Evolutionary conservation across 768 basidiomycete species (phyloP).

Genomic region (Antrodiella citrinella): DNA sequence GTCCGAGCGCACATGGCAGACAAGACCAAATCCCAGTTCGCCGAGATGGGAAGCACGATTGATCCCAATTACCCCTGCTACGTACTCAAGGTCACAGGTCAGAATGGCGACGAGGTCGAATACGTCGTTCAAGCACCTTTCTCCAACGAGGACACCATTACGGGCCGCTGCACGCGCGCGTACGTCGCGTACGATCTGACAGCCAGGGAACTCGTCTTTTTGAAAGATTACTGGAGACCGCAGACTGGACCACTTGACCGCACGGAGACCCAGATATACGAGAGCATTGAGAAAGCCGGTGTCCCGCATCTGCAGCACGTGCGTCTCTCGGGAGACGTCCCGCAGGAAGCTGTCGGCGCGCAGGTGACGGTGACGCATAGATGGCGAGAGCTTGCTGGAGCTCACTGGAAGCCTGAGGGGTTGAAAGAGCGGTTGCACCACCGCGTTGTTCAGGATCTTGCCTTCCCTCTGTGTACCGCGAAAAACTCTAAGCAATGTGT

Average conservation of each 20-base stretch:
- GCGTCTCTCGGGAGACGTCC: not conserved
- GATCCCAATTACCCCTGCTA: not conserved
- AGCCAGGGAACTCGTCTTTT: not conserved
- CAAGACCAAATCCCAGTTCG: not conserved
- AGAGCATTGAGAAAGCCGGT: not conserved
- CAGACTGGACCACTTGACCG: not conserved
- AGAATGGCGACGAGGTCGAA: not conserved
- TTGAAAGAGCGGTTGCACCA: not conserved
- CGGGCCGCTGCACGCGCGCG: not conserved
- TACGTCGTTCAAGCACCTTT: not conserved
- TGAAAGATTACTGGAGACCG: not conserved
- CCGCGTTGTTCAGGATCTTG: not conserved
- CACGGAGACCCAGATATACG: not conserved
- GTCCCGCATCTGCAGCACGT: not conserved
- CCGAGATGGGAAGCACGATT: not conserved
- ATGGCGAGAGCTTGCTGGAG: not conserved
- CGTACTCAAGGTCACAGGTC: not conserved
- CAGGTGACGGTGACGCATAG: not conserved
- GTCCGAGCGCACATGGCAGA: not conserved
- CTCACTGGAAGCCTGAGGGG: not conserved
- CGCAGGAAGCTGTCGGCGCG: not conserved
- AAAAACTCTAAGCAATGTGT: not conserved
- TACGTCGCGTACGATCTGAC: not conserved
- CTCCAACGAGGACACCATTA: not conserved
- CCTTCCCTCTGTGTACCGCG: not conserved